Evolutionary conservation across 208 protist genomes (phyloP).

Genomic region (Trypanosoma avium): DNA sequence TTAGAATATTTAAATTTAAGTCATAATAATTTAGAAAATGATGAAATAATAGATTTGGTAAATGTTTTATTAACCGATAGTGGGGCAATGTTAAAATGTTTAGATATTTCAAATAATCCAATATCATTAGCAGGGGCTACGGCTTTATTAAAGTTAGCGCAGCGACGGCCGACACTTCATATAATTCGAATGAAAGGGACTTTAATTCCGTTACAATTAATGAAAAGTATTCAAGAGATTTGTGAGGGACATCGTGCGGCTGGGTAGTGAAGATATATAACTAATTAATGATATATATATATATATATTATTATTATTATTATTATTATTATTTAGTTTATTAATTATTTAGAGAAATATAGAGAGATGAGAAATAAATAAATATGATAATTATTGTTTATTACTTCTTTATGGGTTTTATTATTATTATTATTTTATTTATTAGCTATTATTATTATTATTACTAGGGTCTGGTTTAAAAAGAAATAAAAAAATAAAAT

Average conservation of each 20-base stretch:
- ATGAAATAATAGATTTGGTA: conserved; percentile 36
- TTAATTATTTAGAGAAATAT: too few relatives aligned
- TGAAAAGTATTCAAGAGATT: conserved; percentile 22
- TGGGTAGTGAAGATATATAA: not conserved
- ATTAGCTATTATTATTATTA: too few relatives aligned
- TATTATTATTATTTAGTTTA: conserved; percentile 17
- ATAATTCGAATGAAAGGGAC: conserved; percentile 37
- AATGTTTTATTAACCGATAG: conserved; percentile 19
- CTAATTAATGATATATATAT: not conserved
- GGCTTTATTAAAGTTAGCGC: conserved; percentile 36
- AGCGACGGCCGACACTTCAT: conserved; percentile 38
- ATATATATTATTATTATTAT: conserved; percentile 3
- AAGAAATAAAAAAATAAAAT: too few relatives aligned
- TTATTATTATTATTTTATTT: too few relatives aligned
- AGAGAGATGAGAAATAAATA: too few relatives aligned
- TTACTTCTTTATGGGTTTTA: too few relatives aligned
- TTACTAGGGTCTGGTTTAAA: too few relatives aligned
- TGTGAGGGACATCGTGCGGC: conserved; percentile 22
- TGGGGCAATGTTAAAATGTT: conserved; percentile 22
- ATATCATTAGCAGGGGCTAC: conserved; percentile 45
- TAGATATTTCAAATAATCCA: conserved; percentile 58
- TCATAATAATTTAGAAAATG: conserved; percentile 57
- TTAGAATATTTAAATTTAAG: conserved; percentile 39
- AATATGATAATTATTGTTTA: too few relatives aligned
- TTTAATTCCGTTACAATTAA: conserved; percentile 29